Conservation (phyloP, 768 basidiomycete species). For the Agaricus blazei region DNA sequence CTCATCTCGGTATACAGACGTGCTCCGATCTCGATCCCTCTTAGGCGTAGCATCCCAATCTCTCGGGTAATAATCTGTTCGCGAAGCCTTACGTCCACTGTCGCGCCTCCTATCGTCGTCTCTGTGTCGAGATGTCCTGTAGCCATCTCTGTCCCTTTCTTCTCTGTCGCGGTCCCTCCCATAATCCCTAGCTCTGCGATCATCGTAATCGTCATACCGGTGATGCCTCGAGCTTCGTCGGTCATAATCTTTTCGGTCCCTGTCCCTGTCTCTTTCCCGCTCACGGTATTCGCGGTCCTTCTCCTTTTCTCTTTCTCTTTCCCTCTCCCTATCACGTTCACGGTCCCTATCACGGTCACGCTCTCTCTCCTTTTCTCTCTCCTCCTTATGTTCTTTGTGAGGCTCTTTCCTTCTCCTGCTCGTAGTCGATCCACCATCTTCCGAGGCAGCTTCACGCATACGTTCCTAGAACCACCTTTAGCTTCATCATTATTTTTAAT, state of each 20-base stretch:
- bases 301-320: constrained; percentile 31
- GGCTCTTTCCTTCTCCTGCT: constrained; percentile 82
- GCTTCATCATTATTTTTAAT: not conserved
- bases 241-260: constrained; percentile 31
- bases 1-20: constrained; percentile 36
- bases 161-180: constrained; percentile 32
- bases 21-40: constrained; percentile 30
- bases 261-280: constrained; percentile 29
- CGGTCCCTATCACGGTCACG: constrained; percentile 26
- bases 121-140: constrained; percentile 42
- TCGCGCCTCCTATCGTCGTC: constrained; percentile 46
- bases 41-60: constrained; percentile 49
- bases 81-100: constrained; percentile 31
- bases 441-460: constrained; percentile 68
- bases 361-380: constrained; percentile 32
- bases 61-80: constrained; percentile 30
- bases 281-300: constrained; percentile 29
- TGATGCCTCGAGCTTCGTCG: constrained; percentile 41
- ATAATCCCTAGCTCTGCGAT: constrained; percentile 39
- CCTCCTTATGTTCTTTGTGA: constrained; percentile 41
- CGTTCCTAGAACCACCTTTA: constrained; percentile 51
- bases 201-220: constrained; percentile 47
- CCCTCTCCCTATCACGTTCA: constrained; percentile 29
- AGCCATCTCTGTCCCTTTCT: constrained; percentile 33
- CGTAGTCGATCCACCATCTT: constrained; percentile 80